Conservation (phyloP, 2,329 filamentous ascomycete species). For the Tolypocladium ovalisporum region DNA sequence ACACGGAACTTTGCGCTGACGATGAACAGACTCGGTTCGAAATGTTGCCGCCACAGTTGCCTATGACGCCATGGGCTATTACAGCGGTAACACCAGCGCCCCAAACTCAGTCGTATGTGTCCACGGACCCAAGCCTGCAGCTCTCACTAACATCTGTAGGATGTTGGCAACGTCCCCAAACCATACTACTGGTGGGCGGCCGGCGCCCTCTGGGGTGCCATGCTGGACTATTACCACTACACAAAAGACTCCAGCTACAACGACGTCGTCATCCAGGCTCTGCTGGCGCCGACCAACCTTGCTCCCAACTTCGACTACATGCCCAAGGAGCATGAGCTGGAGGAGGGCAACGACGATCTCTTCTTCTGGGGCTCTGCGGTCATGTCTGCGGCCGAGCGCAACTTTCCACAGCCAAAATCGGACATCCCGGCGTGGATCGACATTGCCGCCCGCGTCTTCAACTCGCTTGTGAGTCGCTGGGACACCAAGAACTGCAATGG, state of each 20-base stretch:
- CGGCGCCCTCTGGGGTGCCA: slow-evolving; percentile 54
- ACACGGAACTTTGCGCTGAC: slow-evolving; percentile 7
- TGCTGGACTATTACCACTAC: slow-evolving; percentile 60
- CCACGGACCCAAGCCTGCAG: background rate
- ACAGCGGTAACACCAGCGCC: slow-evolving; percentile 47
- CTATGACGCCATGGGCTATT: slow-evolving; percentile 51
- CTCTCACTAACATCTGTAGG: slow-evolving; percentile 17
- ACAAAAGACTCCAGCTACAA: slow-evolving; percentile 55
- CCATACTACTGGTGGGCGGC: slow-evolving; percentile 63
- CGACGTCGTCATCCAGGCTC: slow-evolving; percentile 43
- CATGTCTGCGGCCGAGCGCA: slow-evolving; percentile 57
- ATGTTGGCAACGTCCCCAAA: slow-evolving; percentile 49
- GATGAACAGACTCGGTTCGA: slow-evolving; percentile 46
- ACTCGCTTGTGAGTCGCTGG: slow-evolving; percentile 61
- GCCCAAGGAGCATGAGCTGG: slow-evolving; percentile 40
- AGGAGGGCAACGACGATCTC: slow-evolving; percentile 66
- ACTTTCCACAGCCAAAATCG: slow-evolving; percentile 50
- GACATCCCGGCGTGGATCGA: slow-evolving; percentile 52
- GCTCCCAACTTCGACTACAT: slow-evolving; percentile 51
- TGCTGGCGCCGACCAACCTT: slow-evolving; percentile 43
- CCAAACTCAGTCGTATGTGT: slow-evolving; percentile 31
- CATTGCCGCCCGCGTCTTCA: slow-evolving; percentile 61
- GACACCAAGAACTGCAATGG: slow-evolving; percentile 56
- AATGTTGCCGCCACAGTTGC: slow-evolving; percentile 50
- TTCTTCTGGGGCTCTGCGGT: slow-evolving; percentile 62